Percentiles rank a stretch among this genome's conserved stretches.
phyloP scores from a whole-genome alignment of 75 land plant genomes.

The Isoetes taiwanensis region DNA sequence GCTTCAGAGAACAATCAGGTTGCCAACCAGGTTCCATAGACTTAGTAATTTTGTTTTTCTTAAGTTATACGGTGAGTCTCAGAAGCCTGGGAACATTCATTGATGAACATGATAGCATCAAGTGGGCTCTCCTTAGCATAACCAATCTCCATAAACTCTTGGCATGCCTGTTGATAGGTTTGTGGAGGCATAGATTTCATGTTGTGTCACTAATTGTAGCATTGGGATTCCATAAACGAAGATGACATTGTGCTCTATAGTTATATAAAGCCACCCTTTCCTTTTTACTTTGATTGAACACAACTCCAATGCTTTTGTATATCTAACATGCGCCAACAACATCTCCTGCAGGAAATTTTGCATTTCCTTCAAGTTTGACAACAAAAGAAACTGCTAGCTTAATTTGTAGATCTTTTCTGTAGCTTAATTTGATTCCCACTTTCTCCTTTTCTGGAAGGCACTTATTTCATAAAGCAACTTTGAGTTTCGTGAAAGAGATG shows the following conservation, averaged over 20 bases:
- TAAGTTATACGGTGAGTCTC: slow-evolving; percentile 44
- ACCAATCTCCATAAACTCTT: not conserved
- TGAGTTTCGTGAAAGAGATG: not conserved
- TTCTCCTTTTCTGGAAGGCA: not conserved
- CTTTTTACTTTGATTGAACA: not conserved
- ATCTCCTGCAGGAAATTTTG: not conserved
- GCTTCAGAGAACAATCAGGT: slow-evolving; percentile 39
- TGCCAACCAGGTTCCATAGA: slow-evolving; percentile 60
- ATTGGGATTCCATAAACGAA: not conserved
- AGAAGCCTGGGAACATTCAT: slow-evolving; percentile 8
- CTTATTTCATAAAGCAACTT: not conserved
- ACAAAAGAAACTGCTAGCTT: not conserved
- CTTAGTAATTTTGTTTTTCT: slow-evolving; percentile 42
- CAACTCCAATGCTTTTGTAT: not conserved
- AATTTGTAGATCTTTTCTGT: not conserved
- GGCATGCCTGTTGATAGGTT: not conserved
- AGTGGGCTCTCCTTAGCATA: not conserved
- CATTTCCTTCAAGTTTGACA: not conserved
- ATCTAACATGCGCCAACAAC: not conserved
- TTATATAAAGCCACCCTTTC: not conserved
- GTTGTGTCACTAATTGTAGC: not conserved
- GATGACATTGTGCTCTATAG: not conserved
- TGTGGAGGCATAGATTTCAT: not conserved
- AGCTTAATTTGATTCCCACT: not conserved
- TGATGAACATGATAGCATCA: not conserved